phyloP scores from a whole-genome alignment of 805 yeast genomes.

The Torulaspora indica region DNA sequence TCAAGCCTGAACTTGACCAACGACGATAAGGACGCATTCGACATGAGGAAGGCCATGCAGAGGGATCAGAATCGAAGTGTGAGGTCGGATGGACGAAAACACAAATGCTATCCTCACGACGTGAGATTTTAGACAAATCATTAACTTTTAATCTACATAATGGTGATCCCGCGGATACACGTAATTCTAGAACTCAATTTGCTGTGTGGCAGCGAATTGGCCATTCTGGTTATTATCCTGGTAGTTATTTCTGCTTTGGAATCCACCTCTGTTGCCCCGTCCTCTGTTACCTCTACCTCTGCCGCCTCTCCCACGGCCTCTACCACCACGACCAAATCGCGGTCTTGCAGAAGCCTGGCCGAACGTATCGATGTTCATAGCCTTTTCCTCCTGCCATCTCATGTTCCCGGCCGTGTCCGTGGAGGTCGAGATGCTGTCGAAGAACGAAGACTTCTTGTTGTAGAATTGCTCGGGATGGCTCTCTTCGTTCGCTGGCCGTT shows the following conservation, averaged over 20 bases:
- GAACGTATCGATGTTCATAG: constrained; percentile 74
- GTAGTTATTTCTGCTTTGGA: constrained; percentile 17
- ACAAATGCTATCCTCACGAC: constrained; percentile 62
- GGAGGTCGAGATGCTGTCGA: constrained; percentile 77
- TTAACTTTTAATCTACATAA: constrained; percentile 10
- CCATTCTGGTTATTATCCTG: constrained; percentile 15
- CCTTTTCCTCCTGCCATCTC: constrained; percentile 70
- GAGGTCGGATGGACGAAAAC: constrained; percentile 55
- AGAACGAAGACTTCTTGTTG: constrained; percentile 79
- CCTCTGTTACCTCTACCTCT: constrained; percentile 41
- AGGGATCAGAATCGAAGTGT: constrained; percentile 53
- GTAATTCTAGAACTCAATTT: constrained; percentile 13
- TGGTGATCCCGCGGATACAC: background rate
- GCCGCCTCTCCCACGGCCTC: constrained; percentile 43
- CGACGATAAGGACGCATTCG: constrained; percentile 82
- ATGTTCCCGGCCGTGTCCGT: constrained; percentile 44
- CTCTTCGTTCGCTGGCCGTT: constrained; percentile 7
- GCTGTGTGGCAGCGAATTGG: constrained; percentile 12
- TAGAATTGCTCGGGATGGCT: constrained; percentile 43
- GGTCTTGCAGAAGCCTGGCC: constrained; percentile 60
- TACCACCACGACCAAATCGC: constrained; percentile 43
- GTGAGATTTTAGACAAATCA: constrained; percentile 44
- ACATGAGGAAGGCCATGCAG: constrained; percentile 65
- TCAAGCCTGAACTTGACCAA: constrained; percentile 40
- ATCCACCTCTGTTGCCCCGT: constrained; percentile 36